Conservation (phyloP, 2,329 filamentous ascomycete species). For the Claviceps citrina region DNA sequence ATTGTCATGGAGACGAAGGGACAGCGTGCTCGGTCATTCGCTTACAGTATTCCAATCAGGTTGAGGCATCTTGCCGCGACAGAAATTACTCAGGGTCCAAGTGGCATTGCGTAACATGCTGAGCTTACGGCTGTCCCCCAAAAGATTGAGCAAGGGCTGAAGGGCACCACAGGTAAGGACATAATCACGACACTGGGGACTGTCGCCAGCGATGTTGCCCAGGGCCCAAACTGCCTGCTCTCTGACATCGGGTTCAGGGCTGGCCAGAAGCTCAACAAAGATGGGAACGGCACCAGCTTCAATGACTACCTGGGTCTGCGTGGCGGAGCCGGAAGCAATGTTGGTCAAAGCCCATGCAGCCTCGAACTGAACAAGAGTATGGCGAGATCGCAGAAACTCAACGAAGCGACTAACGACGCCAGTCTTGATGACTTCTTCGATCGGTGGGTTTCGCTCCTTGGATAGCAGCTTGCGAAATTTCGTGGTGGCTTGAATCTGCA, state of each 20-base stretch:
- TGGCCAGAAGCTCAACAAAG: constrained; percentile 89
- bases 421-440: constrained; percentile 98
- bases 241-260: constrained; percentile 91
- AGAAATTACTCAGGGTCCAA: constrained; percentile 99
- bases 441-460: constrained; percentile 97
- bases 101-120: constrained; percentile 98
- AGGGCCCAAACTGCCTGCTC: constrained; percentile 98
- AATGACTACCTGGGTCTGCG: constrained; percentile 97
- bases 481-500: constrained; percentile 92
- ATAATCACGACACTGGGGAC: constrained; percentile 92
- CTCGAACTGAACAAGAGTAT: constrained; percentile 97
- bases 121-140: constrained; percentile 94
- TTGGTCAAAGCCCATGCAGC: constrained; percentile 98
- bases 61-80: constrained; percentile 96
- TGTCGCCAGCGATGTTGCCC: constrained; percentile 97
- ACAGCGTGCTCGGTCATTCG: not conserved
- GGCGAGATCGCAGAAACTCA: constrained; percentile 92
- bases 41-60: constrained; percentile 92
- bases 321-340: constrained; percentile 92
- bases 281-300: constrained; percentile 96
- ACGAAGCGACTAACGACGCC: constrained; percentile 95
- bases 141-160: constrained; percentile 72
- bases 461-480: constrained; percentile 97
- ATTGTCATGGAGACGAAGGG: not conserved
- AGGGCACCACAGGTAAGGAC: constrained; percentile 84